Percentiles rank a stretch among this genome's conserved stretches.
Evolutionary conservation across 331 rosid genomes (phyloP).

Genomic region (Pyracantha coccinea): DNA sequence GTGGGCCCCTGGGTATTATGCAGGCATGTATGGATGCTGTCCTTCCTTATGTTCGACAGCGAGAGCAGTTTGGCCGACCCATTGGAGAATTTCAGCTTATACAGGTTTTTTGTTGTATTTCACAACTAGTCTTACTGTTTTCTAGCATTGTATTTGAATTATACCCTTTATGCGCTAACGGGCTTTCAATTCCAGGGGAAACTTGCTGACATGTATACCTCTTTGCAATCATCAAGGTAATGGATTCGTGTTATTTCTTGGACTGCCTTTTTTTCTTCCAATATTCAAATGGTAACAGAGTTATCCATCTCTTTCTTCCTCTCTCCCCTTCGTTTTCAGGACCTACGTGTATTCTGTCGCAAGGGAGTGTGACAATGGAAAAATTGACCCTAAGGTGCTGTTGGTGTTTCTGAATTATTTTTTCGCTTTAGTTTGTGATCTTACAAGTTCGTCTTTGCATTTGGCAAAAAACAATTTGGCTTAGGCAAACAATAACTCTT

Average conservation of each 20-base stretch:
- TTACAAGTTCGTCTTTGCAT: not conserved
- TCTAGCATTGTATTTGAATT: not conserved
- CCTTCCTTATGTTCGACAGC: conserved; percentile 82
- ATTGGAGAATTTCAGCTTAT: conserved; percentile 96
- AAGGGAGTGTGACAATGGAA: conserved; percentile 85
- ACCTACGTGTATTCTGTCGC: conserved; percentile 94
- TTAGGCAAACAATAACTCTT: not conserved
- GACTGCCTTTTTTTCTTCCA: not conserved
- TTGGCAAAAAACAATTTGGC: no score
- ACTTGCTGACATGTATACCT: conserved; percentile 91
- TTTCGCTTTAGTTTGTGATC: not conserved
- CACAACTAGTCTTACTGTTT: conserved; percentile 2
- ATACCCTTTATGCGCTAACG: conserved; percentile 3
- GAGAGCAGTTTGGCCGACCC: conserved; percentile 96
- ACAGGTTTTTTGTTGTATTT: conserved; percentile 44
- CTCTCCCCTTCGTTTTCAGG: conserved; percentile 33
- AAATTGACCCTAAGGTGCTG: conserved; percentile 66
- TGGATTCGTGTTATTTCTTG: conserved; percentile 12
- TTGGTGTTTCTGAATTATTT: not conserved
- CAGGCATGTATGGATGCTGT: conserved; percentile 87
- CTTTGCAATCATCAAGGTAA: conserved; percentile 89
- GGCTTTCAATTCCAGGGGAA: conserved; percentile 60
- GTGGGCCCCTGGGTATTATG: conserved; percentile 92
- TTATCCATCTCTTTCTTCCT: conserved; percentile 14
- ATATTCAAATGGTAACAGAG: conserved; percentile 5